A percentile compares a stretch with the other conserved stretches of the same genome.
phyloP scores from a whole-genome alignment of 768 basidiomycete genomes.

The Galerina sulciceps region DNA sequence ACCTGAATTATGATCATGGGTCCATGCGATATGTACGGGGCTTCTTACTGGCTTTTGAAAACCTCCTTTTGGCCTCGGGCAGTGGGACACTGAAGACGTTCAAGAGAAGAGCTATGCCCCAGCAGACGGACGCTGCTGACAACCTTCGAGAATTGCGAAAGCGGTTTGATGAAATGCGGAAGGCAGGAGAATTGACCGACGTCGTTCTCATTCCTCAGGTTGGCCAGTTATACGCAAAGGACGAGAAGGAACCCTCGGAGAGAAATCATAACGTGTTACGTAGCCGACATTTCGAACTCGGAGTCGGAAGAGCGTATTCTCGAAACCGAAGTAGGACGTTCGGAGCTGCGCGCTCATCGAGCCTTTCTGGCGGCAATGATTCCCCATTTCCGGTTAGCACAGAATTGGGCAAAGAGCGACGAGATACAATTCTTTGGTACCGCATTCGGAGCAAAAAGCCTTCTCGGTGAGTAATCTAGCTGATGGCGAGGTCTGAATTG shows the following conservation, averaged over 20 bases:
- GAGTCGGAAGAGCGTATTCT: neutral
- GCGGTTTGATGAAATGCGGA: constrained; percentile 37
- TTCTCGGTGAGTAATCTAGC: constrained; percentile 27
- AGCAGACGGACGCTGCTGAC: neutral
- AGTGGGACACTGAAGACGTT: constrained; percentile 13
- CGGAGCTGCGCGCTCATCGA: constrained; percentile 11
- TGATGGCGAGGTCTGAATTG: too few relatives aligned
- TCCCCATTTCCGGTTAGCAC: constrained; percentile 33
- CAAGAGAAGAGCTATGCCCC: neutral
- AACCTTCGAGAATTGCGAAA: constrained; percentile 17
- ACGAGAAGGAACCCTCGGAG: neutral
- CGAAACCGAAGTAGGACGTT: neutral
- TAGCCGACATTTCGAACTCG: too few relatives aligned
- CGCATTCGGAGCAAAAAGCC: constrained; percentile 21
- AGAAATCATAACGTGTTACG: neutral
- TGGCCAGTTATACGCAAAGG: neutral
- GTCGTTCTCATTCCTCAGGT: constrained; percentile 29
- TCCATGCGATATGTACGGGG: constrained; percentile 27
- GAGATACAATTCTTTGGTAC: constrained; percentile 17
- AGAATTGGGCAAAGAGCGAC: constrained; percentile 15
- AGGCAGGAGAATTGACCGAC: constrained; percentile 34
- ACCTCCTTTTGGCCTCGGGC: constrained; percentile 38
- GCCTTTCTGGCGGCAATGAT: constrained; percentile 12
- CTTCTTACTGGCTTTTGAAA: constrained; percentile 34
- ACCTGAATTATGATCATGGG: constrained; percentile 29